These are phyloP conservation scores for Eurotiales sp. DNA, from an alignment of 2,329 filamentous ascomycete genomes.

Conservation along the genomic window DNA sequence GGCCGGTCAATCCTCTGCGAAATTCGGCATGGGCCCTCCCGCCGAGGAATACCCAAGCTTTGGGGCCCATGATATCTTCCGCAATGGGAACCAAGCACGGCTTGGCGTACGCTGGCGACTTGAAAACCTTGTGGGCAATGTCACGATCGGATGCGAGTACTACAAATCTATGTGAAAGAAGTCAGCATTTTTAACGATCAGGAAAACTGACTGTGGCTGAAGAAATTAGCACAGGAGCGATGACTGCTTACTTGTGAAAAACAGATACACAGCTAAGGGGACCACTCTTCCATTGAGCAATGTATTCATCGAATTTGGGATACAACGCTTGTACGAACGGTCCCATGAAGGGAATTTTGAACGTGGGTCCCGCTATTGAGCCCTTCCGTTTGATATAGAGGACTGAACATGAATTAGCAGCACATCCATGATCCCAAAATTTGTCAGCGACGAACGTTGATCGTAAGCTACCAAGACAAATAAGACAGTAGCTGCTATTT, in stretches of 20 bases:
- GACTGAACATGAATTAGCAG: too few relatives aligned
- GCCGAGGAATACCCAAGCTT: conserved; percentile 96
- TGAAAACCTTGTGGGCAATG: conserved; percentile 94
- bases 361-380: conserved; percentile 64
- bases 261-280: conserved; percentile 88
- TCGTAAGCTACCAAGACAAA: conserved; percentile 71
- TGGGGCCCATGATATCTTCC: conserved; percentile 82
- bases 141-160: conserved; percentile 96
- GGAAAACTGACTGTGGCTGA: background rate
- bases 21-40: conserved; percentile 93
- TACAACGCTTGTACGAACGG: conserved; percentile 83
- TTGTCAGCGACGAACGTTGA: conserved; percentile 61
- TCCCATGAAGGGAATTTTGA: conserved; percentile 74
- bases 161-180: conserved; percentile 69
- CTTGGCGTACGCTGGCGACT: conserved; percentile 85
- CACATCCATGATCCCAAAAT: too few relatives aligned
- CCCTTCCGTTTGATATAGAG: conserved; percentile 68
- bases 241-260: conserved; percentile 74
- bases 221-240: background rate
- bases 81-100: conserved; percentile 92
- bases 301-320: conserved; percentile 79
- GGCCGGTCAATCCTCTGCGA: conserved; percentile 88
- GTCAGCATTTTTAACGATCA: too few relatives aligned
- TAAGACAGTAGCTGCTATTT: conserved; percentile 51
- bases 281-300: conserved; percentile 82